These are phyloP conservation scores for Harrya chromipes DNA, from an alignment of 768 basidiomycete species.

Conservation along the genomic window DNA sequence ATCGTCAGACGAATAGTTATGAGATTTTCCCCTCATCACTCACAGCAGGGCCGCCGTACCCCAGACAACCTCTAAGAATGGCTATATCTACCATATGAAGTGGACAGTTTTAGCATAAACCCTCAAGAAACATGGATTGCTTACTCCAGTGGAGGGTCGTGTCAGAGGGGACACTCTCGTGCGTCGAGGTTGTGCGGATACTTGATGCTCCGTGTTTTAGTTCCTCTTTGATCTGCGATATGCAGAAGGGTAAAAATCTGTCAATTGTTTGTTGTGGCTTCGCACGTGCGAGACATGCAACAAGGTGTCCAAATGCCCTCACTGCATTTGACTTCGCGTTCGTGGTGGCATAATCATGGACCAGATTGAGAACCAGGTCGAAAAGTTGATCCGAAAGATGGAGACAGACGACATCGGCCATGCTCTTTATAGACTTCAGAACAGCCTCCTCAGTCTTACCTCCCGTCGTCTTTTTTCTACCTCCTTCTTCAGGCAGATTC, in stretches of 20 bases:
- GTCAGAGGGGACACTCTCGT: slow-evolving; percentile 73
- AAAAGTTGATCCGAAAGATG: slow-evolving; percentile 67
- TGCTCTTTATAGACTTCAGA: slow-evolving; percentile 74
- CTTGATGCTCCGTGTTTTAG: slow-evolving; percentile 89
- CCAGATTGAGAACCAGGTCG: slow-evolving; percentile 79
- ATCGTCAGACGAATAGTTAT: background rate
- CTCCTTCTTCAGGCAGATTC: slow-evolving; percentile 94
- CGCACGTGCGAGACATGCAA: slow-evolving; percentile 79
- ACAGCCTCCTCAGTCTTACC: slow-evolving; percentile 77
- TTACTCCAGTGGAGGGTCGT: slow-evolving; percentile 93
- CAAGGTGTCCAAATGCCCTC: slow-evolving; percentile 82
- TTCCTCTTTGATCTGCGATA: slow-evolving; percentile 76
- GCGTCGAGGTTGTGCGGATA: slow-evolving; percentile 72
- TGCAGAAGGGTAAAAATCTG: slow-evolving; percentile 78
- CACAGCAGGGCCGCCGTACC: slow-evolving; percentile 65
- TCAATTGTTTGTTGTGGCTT: slow-evolving; percentile 72
- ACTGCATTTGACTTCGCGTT: slow-evolving; percentile 92
- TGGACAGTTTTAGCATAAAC: background rate
- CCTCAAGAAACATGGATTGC: slow-evolving; percentile 17
- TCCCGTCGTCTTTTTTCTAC: slow-evolving; percentile 78
- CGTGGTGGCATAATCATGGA: slow-evolving; percentile 84
- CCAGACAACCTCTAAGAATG: slow-evolving; percentile 79
- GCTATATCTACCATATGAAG: slow-evolving; percentile 55
- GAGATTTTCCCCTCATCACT: slow-evolving; percentile 20
- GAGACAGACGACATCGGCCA: slow-evolving; percentile 76